Conservation (phyloP, 768 basidiomycete species). For the Pleurotus tuoliensis region DNA sequence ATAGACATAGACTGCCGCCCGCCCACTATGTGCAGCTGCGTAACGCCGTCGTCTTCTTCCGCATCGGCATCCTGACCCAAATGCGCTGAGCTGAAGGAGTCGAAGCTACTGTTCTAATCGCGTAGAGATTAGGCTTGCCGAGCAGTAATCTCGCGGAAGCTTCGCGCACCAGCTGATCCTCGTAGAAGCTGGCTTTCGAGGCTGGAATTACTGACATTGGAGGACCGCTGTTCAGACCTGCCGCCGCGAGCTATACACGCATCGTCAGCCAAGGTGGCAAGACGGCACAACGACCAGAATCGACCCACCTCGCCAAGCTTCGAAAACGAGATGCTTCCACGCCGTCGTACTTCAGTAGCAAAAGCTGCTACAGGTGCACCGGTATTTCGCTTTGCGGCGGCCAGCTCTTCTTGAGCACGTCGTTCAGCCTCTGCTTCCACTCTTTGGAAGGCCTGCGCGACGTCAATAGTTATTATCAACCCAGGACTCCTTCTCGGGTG, state of each 20-base stretch:
- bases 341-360: background rate
- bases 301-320: conserved; percentile 5
- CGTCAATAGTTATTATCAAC: background rate
- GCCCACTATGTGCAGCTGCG: background rate
- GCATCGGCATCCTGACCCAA: background rate
- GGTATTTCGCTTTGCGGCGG: background rate
- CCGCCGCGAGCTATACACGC: background rate
- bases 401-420: conserved; percentile 5
- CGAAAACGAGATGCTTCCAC: conserved; percentile 7
- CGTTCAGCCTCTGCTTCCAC: conserved; percentile 8
- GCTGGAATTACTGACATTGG: background rate
- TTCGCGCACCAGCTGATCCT: background rate
- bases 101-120: background rate
- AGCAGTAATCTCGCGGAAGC: background rate
- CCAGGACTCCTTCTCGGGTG: background rate
- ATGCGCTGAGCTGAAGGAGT: conserved; percentile 2
- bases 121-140: background rate
- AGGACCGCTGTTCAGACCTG: conserved; percentile 1
- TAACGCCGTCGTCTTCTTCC: conserved; percentile 4
- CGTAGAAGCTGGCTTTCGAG: conserved; percentile 5
- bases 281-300: background rate
- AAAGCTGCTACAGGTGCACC: background rate
- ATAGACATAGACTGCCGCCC: conserved; percentile 1
- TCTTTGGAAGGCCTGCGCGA: conserved; percentile 4
- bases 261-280: background rate